Base-by-base conservation (phyloP, 176 grass and related monocot species). In the Miscanthus lutarioriparius region DNA sequence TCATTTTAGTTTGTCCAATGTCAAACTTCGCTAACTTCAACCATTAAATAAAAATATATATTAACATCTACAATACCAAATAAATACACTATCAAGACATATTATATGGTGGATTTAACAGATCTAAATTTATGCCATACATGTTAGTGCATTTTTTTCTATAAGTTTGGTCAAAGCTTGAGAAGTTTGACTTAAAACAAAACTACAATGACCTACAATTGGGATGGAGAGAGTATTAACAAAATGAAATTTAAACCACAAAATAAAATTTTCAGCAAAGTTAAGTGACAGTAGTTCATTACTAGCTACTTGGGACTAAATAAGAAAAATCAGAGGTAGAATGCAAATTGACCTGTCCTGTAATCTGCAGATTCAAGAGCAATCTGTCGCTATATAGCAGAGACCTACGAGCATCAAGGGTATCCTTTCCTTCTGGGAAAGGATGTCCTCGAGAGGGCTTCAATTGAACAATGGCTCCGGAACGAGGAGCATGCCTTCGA, bases 391-490 rank as follows among this genome's bases (percentile, higher is more conserved):
- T 93, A 95, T 22, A 79, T 93, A 47, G 85, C 89, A 85, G 92
- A 95, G 64, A 90, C 66, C 33, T 95, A 95, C 4, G 61, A 88
- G 45, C 72, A 87, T 15, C 83, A 53, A 35, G 95, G 95, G 15
- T 91, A 90, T 83, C 82, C 70, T 82, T 95, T 88, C 80, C 93
- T 98, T 27, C 85, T 98, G 25, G 95, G 95, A 54, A 87, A 85
- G 37, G 95, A 98, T 85, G 85, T 92, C 54, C 92, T 95, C 0
- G 95, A 98, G 67, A 92, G 95, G 87, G 95, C 91, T 61, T 95
- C 87, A 36, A 95, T 98, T n/a, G 95, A 98, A 83, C 92, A 98
- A 83, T 98, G 95, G 95, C 92, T 98, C 36, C 83, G 92, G 70
- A 83, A 90, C 32, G 95, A 98, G 89, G 92, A 98, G 86, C 92